These are phyloP conservation scores for Crepidotus variabilis DNA, from an alignment of 768 basidiomycete genomes.

Conservation along the genomic window DNA sequence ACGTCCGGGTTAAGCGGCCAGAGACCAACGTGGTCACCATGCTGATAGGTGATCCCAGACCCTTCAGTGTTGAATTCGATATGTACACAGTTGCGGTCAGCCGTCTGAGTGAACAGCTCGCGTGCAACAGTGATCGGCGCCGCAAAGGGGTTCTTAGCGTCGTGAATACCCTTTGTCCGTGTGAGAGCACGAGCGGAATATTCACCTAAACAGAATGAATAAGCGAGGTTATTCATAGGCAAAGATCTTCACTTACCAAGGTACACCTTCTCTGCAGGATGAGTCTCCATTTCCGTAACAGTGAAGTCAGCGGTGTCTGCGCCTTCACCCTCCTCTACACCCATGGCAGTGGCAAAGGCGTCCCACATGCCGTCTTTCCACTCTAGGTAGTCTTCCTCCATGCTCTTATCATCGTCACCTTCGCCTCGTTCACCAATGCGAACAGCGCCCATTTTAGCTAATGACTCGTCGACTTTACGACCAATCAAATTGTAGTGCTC, in stretches of 20 bases:
- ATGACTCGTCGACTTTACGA: constrained; percentile 66
- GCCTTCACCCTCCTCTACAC: constrained; percentile 94
- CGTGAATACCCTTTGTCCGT: constrained; percentile 92
- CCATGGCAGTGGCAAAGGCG: constrained; percentile 74
- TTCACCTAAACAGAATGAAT: constrained; percentile 58
- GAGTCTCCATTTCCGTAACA: constrained; percentile 76
- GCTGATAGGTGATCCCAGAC: constrained; percentile 97
- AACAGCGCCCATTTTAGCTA: constrained; percentile 76
- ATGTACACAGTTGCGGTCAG: constrained; percentile 90
- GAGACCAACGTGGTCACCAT: constrained; percentile 96
- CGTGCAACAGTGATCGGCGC: constrained; percentile 74
- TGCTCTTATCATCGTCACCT: constrained; percentile 98
- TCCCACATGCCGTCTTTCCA: constrained; percentile 99
- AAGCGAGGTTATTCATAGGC: neutral
- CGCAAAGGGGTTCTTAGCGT: constrained; percentile 95
- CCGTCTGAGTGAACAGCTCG: constrained; percentile 77
- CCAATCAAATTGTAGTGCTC: constrained; percentile 95
- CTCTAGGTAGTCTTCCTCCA: constrained; percentile 99
- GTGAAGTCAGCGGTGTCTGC: constrained; percentile 93
- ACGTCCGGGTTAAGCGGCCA: constrained; percentile 95
- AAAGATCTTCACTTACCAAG: constrained; percentile 53
- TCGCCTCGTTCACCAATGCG: constrained; percentile 90
- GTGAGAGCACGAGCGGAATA: constrained; percentile 92
- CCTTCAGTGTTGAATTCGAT: constrained; percentile 92
- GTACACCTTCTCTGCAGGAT: constrained; percentile 87